Evolutionary conservation across 2,329 filamentous ascomycete genomes (phyloP).

Genomic region (Penicillium sp.): DNA sequence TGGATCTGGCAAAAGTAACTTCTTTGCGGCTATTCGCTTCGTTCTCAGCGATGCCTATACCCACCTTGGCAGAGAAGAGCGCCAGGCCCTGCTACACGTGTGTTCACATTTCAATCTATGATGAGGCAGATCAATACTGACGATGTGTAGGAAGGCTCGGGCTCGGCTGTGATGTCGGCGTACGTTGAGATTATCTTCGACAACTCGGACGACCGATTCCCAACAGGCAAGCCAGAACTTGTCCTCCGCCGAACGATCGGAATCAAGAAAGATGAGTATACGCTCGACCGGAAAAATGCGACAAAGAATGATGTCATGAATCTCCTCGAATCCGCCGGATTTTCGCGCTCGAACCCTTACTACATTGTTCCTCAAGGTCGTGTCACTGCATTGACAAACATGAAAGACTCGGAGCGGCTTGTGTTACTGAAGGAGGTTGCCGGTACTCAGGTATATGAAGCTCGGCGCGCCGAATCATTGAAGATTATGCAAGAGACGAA

Average conservation of each 20-base stretch:
- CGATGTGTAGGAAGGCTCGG: constrained; percentile 69
- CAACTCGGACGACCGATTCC: constrained; percentile 92
- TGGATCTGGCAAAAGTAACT: constrained; percentile 98
- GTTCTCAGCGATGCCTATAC: constrained; percentile 97
- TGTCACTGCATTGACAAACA: constrained; percentile 92
- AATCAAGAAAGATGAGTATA: constrained; percentile 97
- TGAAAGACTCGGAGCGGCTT: constrained; percentile 91
- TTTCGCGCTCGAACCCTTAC: constrained; percentile 95
- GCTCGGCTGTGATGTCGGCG: constrained; percentile 97
- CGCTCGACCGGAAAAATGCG: constrained; percentile 91
- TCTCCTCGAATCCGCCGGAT: constrained; percentile 88
- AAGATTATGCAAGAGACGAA: constrained; percentile 98
- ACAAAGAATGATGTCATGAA: constrained; percentile 94
- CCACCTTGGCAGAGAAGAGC: constrained; percentile 91
- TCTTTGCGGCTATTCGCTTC: constrained; percentile 98
- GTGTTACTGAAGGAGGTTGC: constrained; percentile 96
- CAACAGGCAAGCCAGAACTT: constrained; percentile 84
- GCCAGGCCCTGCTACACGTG: constrained; percentile 84
- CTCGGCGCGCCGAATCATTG: constrained; percentile 78
- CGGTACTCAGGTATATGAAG: constrained; percentile 94
- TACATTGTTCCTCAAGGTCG: constrained; percentile 98
- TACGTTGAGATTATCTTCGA: constrained; percentile 99
- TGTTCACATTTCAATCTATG: constrained; percentile 11
- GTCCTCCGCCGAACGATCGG: constrained; percentile 90
- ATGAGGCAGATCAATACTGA: not conserved